A percentile compares a stretch with the other conserved stretches of the same genome.
phyloP scores from a whole-genome alignment of 2,329 filamentous ascomycete species.

The Colletotrichum karsti region DNA sequence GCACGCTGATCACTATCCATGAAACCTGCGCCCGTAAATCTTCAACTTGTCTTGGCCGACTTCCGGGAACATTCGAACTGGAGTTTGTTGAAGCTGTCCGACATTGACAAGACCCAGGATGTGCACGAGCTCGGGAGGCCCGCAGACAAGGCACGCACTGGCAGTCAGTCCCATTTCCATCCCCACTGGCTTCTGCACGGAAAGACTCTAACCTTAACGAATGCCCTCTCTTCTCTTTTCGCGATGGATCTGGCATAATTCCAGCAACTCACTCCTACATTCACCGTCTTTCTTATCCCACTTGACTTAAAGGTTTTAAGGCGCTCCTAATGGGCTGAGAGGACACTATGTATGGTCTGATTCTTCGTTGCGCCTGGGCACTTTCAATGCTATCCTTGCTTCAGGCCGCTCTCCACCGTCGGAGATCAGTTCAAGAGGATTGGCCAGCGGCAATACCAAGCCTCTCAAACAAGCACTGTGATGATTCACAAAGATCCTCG shows the following conservation, averaged over 20 bases:
- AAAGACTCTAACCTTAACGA: constrained; percentile 7
- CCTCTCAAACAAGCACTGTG: constrained; percentile 4
- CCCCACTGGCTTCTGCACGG: not conserved
- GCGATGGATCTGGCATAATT: not conserved
- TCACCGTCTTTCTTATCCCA: not conserved
- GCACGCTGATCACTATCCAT: not conserved
- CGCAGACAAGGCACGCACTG: not conserved
- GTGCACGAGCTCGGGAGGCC: not conserved
- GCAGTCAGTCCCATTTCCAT: not conserved
- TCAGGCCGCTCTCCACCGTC: not conserved
- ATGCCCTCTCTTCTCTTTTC: not conserved
- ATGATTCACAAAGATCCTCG: not conserved
- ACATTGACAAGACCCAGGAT: not conserved
- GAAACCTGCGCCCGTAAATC: not conserved
- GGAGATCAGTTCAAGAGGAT: not conserved
- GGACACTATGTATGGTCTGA: not conserved
- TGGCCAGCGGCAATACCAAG: not conserved
- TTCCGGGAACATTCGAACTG: not conserved
- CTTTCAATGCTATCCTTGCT: constrained; percentile 3
- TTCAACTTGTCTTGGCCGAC: not conserved
- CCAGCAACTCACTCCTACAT: not conserved
- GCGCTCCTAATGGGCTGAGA: not conserved
- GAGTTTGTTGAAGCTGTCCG: not conserved
- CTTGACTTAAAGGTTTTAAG: not conserved
- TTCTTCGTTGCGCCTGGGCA: not conserved